Conservation (phyloP, 176 grass and related monocot species). For the Oryza glaberrima region DNA sequence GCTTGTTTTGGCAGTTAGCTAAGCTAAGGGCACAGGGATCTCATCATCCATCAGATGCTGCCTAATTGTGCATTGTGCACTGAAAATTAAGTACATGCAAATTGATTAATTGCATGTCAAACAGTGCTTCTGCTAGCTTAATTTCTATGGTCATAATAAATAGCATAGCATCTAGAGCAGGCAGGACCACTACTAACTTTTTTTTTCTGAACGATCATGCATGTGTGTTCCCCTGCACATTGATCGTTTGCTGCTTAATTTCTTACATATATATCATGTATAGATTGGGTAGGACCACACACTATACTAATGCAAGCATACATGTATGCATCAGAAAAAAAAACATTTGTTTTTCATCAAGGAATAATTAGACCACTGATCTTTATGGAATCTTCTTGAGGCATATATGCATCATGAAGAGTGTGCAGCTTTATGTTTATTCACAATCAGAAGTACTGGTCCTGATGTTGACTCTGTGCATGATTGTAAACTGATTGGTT, state of each 20-base stretch:
- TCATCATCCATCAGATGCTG: neutral
- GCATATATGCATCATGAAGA: constrained; percentile 21
- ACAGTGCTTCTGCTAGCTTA: neutral
- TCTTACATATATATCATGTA: neutral
- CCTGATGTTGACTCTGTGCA: constrained; percentile 31
- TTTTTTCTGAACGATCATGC: constrained; percentile 37
- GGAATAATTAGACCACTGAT: constrained; percentile 9
- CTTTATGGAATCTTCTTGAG: constrained; percentile 32
- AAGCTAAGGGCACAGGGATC: neutral
- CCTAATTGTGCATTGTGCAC: neutral
- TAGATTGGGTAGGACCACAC: constrained; percentile 29
- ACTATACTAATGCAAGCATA: constrained; percentile 5
- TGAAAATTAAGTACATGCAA: neutral
- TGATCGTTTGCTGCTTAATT: neutral
- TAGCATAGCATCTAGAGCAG: neutral
- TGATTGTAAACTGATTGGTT: constrained; percentile 30
- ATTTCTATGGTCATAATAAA: constrained; percentile 1
- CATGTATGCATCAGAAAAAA: neutral
- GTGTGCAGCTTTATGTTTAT: constrained; percentile 34
- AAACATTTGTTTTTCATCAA: neutral
- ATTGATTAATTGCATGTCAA: too few species aligned
- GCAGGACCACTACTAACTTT: constrained; percentile 20
- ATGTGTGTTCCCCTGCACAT: neutral
- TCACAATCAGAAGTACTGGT: constrained; percentile 20
- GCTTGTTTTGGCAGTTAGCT: neutral